Evolutionary conservation across 2,329 filamentous ascomycete genomes (phyloP).

Genomic region (Aspergillus sp.): DNA sequence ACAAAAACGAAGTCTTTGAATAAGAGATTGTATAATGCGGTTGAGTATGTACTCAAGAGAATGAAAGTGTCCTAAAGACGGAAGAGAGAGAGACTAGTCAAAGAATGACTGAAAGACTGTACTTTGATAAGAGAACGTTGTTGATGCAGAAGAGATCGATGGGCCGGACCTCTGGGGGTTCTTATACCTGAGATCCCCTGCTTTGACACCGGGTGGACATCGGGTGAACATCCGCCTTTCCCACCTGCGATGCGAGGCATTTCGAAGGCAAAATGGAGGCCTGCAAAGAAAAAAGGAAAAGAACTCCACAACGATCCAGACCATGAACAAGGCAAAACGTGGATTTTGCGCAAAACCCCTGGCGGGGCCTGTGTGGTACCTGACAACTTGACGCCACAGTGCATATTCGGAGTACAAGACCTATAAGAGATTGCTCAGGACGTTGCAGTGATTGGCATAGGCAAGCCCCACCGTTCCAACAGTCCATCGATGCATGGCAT

Average conservation of each 20-base stretch:
- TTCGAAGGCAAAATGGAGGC: slow-evolving; percentile 8
- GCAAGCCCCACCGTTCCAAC: not conserved
- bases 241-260: not conserved
- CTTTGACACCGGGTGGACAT: not conserved
- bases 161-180: slow-evolving; percentile 1
- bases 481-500: not conserved
- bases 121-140: slow-evolving; percentile 21
- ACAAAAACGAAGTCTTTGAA: slow-evolving; percentile 4
- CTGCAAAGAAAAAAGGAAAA: not conserved
- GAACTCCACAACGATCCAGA: slow-evolving; percentile 11
- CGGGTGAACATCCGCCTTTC: not conserved
- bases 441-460: not conserved
- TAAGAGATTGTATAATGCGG: slow-evolving; percentile 2
- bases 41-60: slow-evolving; percentile 9
- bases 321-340: not conserved
- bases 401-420: not conserved
- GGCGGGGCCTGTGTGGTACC: slow-evolving; percentile 6
- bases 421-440: not conserved
- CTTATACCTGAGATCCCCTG: slow-evolving; percentile 9
- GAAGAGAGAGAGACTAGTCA: slow-evolving; percentile 19
- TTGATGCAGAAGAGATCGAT: slow-evolving; percentile 11
- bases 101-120: slow-evolving; percentile 16
- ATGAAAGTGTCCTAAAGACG: slow-evolving; percentile 5
- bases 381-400: slow-evolving; percentile 6
- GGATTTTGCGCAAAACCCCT: slow-evolving; percentile 2